phyloP scores from a whole-genome alignment of 495 filamentous ascomycete genomes.

The Halenospora varia region DNA sequence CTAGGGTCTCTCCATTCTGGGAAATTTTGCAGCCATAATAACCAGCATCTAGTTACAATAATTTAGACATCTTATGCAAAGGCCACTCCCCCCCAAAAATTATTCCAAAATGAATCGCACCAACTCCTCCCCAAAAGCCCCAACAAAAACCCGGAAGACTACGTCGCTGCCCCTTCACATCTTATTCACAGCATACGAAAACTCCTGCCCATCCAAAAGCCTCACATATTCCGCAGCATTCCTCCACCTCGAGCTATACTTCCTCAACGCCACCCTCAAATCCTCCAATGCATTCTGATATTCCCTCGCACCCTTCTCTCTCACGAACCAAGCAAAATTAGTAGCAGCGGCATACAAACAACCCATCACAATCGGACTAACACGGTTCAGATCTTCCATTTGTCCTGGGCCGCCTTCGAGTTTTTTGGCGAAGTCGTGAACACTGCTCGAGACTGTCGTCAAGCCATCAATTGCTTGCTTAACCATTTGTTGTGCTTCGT shows the following conservation, averaged over 20 bases:
- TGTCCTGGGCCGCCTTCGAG: constrained; percentile 8
- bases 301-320: constrained; percentile 22
- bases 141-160: not conserved
- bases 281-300: constrained; percentile 25
- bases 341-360: constrained; percentile 31
- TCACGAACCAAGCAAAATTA: constrained; percentile 34
- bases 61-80: not conserved
- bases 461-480: constrained; percentile 26
- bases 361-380: constrained; percentile 33
- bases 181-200: constrained; percentile 24
- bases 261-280: constrained; percentile 25
- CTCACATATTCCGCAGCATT: constrained; percentile 29
- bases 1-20: too few relatives aligned
- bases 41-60: not conserved
- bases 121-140: not conserved
- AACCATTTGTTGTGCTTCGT: constrained; percentile 15
- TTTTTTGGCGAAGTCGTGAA: constrained; percentile 19
- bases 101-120: not conserved
- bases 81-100: not conserved
- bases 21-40: not conserved
- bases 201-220: constrained; percentile 29
- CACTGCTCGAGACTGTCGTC: constrained; percentile 19
- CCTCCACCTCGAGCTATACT: constrained; percentile 30
- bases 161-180: constrained; percentile 4
- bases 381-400: constrained; percentile 15